Evolutionary conservation across 2,329 filamentous ascomycete species (phyloP).

Genomic region (Aspergillus transmontanensis): DNA sequence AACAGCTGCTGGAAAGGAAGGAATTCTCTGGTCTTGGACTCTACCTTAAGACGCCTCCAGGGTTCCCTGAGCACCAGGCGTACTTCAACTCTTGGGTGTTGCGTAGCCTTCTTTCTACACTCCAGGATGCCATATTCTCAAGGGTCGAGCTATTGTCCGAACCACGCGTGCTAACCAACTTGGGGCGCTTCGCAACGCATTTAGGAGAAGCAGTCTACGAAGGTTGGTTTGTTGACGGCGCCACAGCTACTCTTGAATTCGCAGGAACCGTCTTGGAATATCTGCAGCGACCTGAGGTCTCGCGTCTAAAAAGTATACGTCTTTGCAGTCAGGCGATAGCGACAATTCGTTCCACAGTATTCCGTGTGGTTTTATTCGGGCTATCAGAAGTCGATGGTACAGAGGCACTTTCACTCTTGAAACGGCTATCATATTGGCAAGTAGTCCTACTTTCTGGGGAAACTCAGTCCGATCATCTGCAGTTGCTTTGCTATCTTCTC

Average conservation of each 20-base stretch:
- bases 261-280: slow-evolving; percentile 84
- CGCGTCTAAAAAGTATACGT: slow-evolving; percentile 81
- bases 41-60: slow-evolving; percentile 84
- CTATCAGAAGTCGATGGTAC: slow-evolving; percentile 79
- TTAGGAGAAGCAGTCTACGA: slow-evolving; percentile 90
- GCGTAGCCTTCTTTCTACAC: slow-evolving; percentile 69
- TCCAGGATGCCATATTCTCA: slow-evolving; percentile 70
- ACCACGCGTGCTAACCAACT: slow-evolving; percentile 81
- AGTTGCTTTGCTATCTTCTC: slow-evolving; percentile 87
- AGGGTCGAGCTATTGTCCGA: slow-evolving; percentile 75
- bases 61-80: slow-evolving; percentile 90
- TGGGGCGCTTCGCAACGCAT: slow-evolving; percentile 78
- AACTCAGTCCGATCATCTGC: slow-evolving; percentile 77
- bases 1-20: slow-evolving; percentile 82
- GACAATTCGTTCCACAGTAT: slow-evolving; percentile 74
- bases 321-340: slow-evolving; percentile 83
- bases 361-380: slow-evolving; percentile 76
- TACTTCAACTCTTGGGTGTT: slow-evolving; percentile 93
- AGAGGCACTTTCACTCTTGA: slow-evolving; percentile 72
- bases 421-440: slow-evolving; percentile 94
- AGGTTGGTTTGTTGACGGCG: slow-evolving; percentile 92
- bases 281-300: slow-evolving; percentile 80
- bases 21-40: slow-evolving; percentile 88
- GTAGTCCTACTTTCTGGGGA: slow-evolving; percentile 82
- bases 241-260: slow-evolving; percentile 81